phyloP scores from a whole-genome alignment of 306 rosid species.

The Vachellia collinsii region DNA sequence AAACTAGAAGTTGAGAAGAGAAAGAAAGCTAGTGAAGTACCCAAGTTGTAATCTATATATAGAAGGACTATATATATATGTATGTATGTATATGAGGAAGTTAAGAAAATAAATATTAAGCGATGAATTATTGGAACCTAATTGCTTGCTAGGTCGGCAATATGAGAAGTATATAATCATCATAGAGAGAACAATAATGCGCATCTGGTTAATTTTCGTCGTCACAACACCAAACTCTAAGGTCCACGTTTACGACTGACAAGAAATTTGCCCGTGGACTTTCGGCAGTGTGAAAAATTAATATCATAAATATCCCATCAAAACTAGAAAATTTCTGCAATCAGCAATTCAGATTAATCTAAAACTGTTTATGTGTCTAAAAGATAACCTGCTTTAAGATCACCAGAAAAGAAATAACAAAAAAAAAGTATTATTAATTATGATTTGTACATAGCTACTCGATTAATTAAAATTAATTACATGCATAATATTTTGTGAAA shows the following conservation, averaged over 20 bases:
- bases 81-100: background rate
- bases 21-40: background rate
- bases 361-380: too few species aligned
- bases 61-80: background rate
- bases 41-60: background rate
- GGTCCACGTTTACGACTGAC: conserved; percentile 34
- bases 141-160: background rate
- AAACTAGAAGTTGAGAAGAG: background rate
- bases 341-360: too few species aligned
- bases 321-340: too few species aligned
- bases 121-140: background rate
- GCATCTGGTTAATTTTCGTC: conserved; percentile 11
- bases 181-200: background rate
- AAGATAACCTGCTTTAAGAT: too few species aligned
- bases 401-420: too few species aligned
- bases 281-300: conserved; percentile 2
- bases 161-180: conserved; percentile 1
- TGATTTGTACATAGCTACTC: background rate
- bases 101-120: background rate
- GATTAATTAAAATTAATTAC: conserved; percentile 1
- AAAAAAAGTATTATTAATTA: too few species aligned
- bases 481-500: background rate
- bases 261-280: conserved; percentile 19
- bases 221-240: conserved; percentile 24
- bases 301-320: background rate